A percentile compares a stretch with the other conserved stretches of the same genome.
Conservation (phyloP, 2,329 filamentous ascomycete genomes). For the Hypoxylon sp. region DNA sequence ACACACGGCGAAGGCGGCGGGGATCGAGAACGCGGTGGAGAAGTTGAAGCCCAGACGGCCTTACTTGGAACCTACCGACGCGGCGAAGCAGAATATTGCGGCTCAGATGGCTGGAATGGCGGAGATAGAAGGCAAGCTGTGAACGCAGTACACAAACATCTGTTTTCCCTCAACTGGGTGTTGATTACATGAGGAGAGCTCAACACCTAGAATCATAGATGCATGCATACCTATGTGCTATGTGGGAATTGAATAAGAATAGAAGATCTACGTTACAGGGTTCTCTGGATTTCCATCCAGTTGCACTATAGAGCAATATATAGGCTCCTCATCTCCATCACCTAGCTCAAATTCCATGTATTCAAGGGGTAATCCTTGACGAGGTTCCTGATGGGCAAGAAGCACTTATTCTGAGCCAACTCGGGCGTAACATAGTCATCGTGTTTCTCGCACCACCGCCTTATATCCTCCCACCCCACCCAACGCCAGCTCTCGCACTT, state of each 20-base stretch:
- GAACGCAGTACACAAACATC: background rate
- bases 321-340: background rate
- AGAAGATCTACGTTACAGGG: no score
- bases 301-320: background rate
- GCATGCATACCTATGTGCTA: background rate
- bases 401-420: conserved; percentile 51
- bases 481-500: conserved; percentile 66
- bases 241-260: no score
- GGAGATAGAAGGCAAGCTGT: conserved; percentile 47
- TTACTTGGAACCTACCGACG: conserved; percentile 64
- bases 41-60: conserved; percentile 70
- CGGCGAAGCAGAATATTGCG: conserved; percentile 57
- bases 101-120: conserved; percentile 55
- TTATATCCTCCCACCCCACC: conserved; percentile 60
- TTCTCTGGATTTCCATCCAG: no score
- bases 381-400: conserved; percentile 53
- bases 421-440: conserved; percentile 40
- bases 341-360: background rate
- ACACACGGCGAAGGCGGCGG: conserved; percentile 68
- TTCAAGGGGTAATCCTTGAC: conserved; percentile 34
- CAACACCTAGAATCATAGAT: background rate
- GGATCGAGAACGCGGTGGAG: conserved; percentile 68
- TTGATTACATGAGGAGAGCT: background rate
- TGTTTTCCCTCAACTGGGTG: background rate
- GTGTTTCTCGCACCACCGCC: conserved; percentile 47